Conservation (phyloP, 306 rosid species). For the Luffa acutangula region DNA sequence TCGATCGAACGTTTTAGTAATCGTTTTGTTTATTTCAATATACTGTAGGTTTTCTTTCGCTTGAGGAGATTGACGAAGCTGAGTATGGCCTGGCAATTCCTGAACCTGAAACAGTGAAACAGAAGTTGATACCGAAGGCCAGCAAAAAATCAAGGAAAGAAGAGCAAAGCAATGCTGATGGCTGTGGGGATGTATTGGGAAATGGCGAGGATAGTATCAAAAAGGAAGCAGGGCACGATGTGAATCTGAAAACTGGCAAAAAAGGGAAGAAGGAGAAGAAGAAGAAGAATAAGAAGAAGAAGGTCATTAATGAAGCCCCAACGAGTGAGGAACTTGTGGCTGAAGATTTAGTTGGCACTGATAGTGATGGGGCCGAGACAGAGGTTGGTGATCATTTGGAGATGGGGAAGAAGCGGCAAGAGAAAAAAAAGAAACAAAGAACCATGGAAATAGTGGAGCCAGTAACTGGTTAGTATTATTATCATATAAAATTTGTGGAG, state of each 20-base stretch:
- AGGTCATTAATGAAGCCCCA: background rate
- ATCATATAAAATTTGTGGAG: background rate
- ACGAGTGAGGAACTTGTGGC: background rate
- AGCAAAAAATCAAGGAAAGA: constrained; percentile 21
- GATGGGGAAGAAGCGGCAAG: constrained; percentile 1
- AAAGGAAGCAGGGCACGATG: constrained; percentile 21
- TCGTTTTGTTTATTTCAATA: background rate
- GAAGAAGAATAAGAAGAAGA: constrained; percentile 20
- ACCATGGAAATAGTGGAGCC: background rate
- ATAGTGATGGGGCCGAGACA: constrained; percentile 8
- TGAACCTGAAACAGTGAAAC: constrained; percentile 22
- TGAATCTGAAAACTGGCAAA: constrained; percentile 15
- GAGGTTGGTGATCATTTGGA: constrained; percentile 1
- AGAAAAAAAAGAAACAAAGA: background rate
- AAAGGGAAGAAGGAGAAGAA: constrained; percentile 31
- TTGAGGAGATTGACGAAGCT: constrained; percentile 87
- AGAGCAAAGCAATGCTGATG: constrained; percentile 16
- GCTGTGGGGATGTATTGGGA: constrained; percentile 10
- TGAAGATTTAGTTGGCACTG: constrained; percentile 6
- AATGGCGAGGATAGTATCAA: constrained; percentile 8
- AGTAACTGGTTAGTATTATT: constrained; percentile 32
- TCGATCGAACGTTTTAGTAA: background rate
- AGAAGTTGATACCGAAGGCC: constrained; percentile 17
- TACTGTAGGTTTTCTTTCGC: constrained; percentile 60
- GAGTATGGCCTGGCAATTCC: constrained; percentile 55